Evolutionary conservation across 495 filamentous ascomycete species (phyloP).

Genomic region (Aspergillus hancockii): DNA sequence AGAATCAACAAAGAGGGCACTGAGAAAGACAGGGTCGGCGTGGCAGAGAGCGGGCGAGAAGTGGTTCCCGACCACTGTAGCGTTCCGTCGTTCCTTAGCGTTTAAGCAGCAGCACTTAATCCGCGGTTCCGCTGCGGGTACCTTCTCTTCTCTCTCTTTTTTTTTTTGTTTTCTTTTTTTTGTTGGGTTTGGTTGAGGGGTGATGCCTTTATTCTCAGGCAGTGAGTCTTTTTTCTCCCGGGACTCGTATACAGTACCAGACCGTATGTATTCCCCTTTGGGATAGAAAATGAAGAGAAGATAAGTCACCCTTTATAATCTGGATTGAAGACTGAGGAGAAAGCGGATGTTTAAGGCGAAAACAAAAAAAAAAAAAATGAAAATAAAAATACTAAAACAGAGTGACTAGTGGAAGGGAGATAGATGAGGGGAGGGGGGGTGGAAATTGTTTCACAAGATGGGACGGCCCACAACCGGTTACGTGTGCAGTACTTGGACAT

Average conservation of each 20-base stretch:
- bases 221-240: background rate
- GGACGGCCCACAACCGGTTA: constrained; percentile 20
- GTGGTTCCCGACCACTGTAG: constrained; percentile 22
- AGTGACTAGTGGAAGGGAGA: background rate
- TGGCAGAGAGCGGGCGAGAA: constrained; percentile 11
- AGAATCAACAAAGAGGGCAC: constrained; percentile 17
- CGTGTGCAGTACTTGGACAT: constrained; percentile 15
- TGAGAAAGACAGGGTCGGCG: constrained; percentile 1
- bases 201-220: background rate
- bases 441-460: constrained; percentile 17
- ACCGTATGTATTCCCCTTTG: constrained; percentile 4
- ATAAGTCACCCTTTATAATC: background rate
- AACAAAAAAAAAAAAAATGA: background rate
- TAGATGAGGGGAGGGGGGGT: constrained; percentile 1
- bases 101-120: background rate
- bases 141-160: background rate
- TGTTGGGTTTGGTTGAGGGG: background rate
- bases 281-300: background rate
- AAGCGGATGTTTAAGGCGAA: background rate
- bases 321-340: too few relatives aligned
- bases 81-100: constrained; percentile 1
- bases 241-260: background rate
- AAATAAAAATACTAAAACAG: constrained; percentile 3
- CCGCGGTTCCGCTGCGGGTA: constrained; percentile 18
- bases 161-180: too few relatives aligned